Conservation (phyloP, 768 basidiomycete genomes). For the Lactarius quietus region DNA sequence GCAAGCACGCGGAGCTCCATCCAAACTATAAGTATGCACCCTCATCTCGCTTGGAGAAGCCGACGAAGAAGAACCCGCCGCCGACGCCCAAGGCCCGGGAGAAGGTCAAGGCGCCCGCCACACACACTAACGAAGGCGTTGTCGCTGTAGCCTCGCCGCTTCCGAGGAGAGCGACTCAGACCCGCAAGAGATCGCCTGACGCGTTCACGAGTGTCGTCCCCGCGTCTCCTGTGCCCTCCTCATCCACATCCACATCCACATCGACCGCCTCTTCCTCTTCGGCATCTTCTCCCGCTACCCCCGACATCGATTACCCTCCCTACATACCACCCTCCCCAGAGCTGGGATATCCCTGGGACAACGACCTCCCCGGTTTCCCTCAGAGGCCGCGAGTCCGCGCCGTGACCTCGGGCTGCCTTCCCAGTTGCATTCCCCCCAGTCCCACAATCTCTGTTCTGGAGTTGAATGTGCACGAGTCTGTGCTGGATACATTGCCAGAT, state of each 20-base stretch:
- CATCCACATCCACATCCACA: background rate
- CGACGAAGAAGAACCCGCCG: conserved; percentile 37
- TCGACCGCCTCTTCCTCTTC: conserved; percentile 1
- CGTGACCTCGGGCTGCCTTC: background rate
- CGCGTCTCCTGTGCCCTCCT: background rate
- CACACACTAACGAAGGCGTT: conserved; percentile 32
- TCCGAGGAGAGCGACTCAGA: background rate
- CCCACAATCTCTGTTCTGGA: conserved; percentile 16
- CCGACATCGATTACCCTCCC: background rate
- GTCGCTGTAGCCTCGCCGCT: background rate
- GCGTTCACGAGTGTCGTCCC: background rate
- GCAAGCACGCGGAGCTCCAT: conserved; percentile 46
- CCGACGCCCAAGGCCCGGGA: conserved; percentile 31
- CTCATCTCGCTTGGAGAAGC: conserved; percentile 33
- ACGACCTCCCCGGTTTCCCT: background rate
- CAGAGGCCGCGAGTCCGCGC: conserved; percentile 9
- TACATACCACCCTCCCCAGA: background rate
- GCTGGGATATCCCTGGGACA: conserved; percentile 6
- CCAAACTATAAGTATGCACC: conserved; percentile 66
- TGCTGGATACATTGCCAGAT: conserved; percentile 3
- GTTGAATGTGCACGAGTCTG: background rate
- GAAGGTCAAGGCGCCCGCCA: conserved; percentile 40
- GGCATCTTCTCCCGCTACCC: background rate
- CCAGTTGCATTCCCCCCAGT: conserved; percentile 12
- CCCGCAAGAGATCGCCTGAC: background rate